phyloP scores from a whole-genome alignment of 305 asterid species.

The Fraxinus albicans region DNA sequence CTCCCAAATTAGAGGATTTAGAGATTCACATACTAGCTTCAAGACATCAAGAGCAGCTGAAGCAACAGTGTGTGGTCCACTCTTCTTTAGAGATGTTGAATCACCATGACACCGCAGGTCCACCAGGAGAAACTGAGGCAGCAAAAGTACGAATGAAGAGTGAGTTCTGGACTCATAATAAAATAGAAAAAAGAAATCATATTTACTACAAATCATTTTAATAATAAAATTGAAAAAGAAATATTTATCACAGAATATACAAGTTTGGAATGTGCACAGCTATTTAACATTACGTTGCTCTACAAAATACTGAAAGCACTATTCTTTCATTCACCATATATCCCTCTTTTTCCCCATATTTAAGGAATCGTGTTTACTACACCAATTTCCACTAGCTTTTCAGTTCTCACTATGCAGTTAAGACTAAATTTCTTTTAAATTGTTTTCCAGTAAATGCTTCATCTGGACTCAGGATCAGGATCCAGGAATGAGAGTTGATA shows the following conservation, averaged over 20 bases:
- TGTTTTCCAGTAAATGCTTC: background rate
- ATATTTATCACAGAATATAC: background rate
- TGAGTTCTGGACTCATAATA: conserved; percentile 27
- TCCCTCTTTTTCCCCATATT: background rate
- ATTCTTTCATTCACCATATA: background rate
- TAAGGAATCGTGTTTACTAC: background rate
- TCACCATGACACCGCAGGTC: conserved; percentile 99
- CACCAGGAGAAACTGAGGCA: conserved; percentile 87
- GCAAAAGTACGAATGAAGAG: conserved; percentile 26
- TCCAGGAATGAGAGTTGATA: background rate
- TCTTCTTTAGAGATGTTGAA: conserved; percentile 75
- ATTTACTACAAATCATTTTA: background rate
- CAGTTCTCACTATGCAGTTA: background rate
- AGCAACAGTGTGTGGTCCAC: conserved; percentile 81
- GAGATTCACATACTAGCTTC: conserved; percentile 67
- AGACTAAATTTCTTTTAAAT: background rate
- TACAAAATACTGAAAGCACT: background rate
- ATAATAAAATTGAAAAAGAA: background rate
- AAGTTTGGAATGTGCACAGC: background rate
- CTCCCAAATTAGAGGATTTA: conserved; percentile 10
- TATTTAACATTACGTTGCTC: background rate
- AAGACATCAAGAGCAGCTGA: conserved; percentile 95
- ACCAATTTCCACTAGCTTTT: background rate
- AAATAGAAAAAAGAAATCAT: background rate
- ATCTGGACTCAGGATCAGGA: background rate